phyloP scores from a whole-genome alignment of 140 eudicot species.

The Stevia rebaudiana region DNA sequence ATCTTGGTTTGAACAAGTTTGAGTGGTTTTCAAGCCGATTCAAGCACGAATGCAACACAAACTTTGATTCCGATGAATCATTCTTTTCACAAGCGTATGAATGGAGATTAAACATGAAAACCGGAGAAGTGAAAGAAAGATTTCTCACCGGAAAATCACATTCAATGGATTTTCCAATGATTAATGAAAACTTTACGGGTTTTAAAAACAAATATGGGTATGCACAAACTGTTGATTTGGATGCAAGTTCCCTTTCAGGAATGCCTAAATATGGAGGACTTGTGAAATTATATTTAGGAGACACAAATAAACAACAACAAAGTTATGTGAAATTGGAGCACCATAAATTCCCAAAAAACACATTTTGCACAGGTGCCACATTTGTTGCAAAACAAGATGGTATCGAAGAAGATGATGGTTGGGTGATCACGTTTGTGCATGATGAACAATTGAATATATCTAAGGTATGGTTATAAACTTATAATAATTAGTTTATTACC shows the following conservation, averaged over 20 bases:
- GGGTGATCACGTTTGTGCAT: conserved; percentile 59
- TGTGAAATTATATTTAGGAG: conserved; percentile 50
- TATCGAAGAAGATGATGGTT: conserved; percentile 62
- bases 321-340: conserved; percentile 42
- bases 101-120: conserved; percentile 61
- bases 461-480: conserved; percentile 27
- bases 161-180: conserved; percentile 71
- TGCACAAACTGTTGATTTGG: conserved; percentile 47
- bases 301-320: conserved; percentile 17
- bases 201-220: conserved; percentile 45
- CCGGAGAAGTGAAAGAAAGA: conserved; percentile 54
- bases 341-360: conserved; percentile 47
- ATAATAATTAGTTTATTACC: neutral
- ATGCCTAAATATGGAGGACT: conserved; percentile 66
- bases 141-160: conserved; percentile 41
- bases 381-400: conserved; percentile 49
- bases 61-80: conserved; percentile 23
- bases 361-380: conserved; percentile 54
- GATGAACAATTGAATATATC: conserved; percentile 47
- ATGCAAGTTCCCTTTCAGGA: conserved; percentile 53
- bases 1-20: conserved; percentile 46
- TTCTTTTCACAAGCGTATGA: conserved; percentile 42
- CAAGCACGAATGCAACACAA: conserved; percentile 18
- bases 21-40: conserved; percentile 69
- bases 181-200: conserved; percentile 43